A percentile compares a stretch with the other conserved stretches of the same genome.
Conservation (phyloP, 306 rosid species). For the Prunus fruticosa region DNA sequence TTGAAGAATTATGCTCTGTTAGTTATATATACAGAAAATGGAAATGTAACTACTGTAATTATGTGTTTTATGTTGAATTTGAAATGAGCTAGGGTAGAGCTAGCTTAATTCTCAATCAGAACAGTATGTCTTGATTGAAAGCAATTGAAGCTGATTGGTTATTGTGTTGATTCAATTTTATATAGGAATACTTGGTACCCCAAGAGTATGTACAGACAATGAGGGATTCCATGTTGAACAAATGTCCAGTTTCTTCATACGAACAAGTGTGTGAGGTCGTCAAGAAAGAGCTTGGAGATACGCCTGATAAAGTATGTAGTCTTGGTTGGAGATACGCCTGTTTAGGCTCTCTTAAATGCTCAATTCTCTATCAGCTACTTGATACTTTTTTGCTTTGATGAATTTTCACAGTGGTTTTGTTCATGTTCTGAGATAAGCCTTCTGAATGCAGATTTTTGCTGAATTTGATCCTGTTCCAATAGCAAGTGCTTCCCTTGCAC, state of each 20-base stretch:
- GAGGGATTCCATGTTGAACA: constrained; percentile 94
- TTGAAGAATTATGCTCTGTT: constrained; percentile 4
- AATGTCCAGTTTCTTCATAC: constrained; percentile 91
- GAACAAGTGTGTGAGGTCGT: constrained; percentile 76
- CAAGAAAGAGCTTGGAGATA: constrained; percentile 80
- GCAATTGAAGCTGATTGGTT: not conserved
- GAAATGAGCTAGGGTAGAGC: not conserved
- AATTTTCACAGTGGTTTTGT: constrained; percentile 7
- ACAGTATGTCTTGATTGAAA: not conserved
- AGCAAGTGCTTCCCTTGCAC: constrained; percentile 99
- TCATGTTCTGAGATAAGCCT: constrained; percentile 11
- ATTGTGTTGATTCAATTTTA: constrained; percentile 18
- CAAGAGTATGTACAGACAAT: constrained; percentile 74
- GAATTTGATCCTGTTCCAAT: constrained; percentile 84
- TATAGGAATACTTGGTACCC: constrained; percentile 88
- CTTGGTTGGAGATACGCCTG: constrained; percentile 3
- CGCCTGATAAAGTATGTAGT: constrained; percentile 72
- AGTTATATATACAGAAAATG: not conserved
- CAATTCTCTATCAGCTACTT: too few relatives aligned
- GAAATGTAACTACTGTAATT: too few relatives aligned
- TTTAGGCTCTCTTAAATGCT: not conserved
- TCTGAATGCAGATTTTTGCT: constrained; percentile 64
- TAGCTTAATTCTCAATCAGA: not conserved
- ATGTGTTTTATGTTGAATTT: not conserved
- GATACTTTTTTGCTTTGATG: not conserved